Conservation (phyloP, 345 rosid species). For the Camelina sativa region DNA sequence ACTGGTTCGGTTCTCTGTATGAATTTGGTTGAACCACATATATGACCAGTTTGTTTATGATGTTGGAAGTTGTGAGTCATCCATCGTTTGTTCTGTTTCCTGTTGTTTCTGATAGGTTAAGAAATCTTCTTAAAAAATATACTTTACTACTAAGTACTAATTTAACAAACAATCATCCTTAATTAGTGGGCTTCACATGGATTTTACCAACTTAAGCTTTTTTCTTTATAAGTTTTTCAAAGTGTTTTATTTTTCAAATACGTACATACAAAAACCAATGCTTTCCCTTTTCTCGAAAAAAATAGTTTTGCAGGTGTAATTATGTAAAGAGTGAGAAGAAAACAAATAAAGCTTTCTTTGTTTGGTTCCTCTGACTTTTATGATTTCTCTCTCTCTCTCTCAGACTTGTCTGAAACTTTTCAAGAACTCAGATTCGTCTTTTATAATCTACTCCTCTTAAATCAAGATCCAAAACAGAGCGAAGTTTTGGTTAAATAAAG, state of each 20-base stretch:
- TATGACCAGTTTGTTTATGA: not conserved
- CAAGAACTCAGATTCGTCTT: slow-evolving; percentile 25
- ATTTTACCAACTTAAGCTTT: slow-evolving; percentile 33
- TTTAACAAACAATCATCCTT: slow-evolving; percentile 24
- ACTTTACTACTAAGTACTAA: too few species aligned
- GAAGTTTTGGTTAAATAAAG: not conserved
- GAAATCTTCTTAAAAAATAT: not conserved
- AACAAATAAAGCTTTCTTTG: slow-evolving; percentile 10
- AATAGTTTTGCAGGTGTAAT: slow-evolving; percentile 33
- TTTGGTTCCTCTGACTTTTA: slow-evolving; percentile 39
- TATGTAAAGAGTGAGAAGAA: slow-evolving; percentile 2
- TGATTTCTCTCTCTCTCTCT: slow-evolving; percentile 11
- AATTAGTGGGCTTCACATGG: slow-evolving; percentile 42
- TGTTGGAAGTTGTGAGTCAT: slow-evolving; percentile 11
- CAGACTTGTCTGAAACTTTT: slow-evolving; percentile 24
- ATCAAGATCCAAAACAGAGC: slow-evolving; percentile 4
- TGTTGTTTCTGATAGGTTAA: slow-evolving; percentile 18
- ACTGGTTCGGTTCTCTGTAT: not conserved
- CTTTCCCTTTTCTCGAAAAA: slow-evolving; percentile 37
- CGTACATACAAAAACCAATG: slow-evolving; percentile 29
- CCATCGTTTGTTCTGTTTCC: not conserved
- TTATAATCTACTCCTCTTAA: not conserved
- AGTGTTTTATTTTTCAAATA: slow-evolving; percentile 9
- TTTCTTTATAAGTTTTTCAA: slow-evolving; percentile 16
- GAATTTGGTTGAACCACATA: not conserved